Conservation (phyloP, 2,329 filamentous ascomycete species). For the Colletotrichum phormii region DNA sequence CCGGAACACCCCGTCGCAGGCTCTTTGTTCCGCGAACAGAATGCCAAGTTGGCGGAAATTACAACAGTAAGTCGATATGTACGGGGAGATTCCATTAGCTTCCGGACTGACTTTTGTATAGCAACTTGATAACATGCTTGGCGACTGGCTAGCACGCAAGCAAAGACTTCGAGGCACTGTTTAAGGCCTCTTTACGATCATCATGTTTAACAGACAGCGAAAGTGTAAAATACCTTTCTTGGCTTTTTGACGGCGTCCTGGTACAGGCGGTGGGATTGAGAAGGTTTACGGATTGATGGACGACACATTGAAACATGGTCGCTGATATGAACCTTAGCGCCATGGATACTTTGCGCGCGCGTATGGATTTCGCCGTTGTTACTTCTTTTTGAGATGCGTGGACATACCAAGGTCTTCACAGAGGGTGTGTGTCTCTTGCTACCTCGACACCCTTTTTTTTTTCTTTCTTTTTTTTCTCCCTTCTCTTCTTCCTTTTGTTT, state of each 20-base stretch:
- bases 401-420: conserved; percentile 23
- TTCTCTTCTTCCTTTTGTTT: conserved; percentile 27
- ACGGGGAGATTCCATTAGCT: background rate
- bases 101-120: conserved; percentile 46
- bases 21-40: conserved; percentile 87
- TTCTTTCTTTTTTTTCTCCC: too few species aligned
- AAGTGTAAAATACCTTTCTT: conserved; percentile 34
- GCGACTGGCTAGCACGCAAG: conserved; percentile 82
- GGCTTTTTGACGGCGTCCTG: conserved; percentile 33
- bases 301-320: conserved; percentile 35
- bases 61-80: conserved; percentile 69
- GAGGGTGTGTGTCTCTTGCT: background rate
- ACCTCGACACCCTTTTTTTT: background rate
- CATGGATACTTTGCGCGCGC: conserved; percentile 35
- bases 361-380: conserved; percentile 26
- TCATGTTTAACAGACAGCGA: conserved; percentile 31
- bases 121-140: conserved; percentile 89
- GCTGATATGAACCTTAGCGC: conserved; percentile 40
- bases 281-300: conserved; percentile 34
- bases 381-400: conserved; percentile 32
- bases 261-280: conserved; percentile 25
- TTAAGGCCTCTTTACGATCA: conserved; percentile 42
- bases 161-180: conserved; percentile 68
- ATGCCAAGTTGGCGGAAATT: conserved; percentile 86
- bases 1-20: conserved; percentile 88